Evolutionary conservation across 2,329 filamentous ascomycete species (phyloP), one percentile per base, ranked within the genome.

Genomic region (Capronia americana): DNA sequence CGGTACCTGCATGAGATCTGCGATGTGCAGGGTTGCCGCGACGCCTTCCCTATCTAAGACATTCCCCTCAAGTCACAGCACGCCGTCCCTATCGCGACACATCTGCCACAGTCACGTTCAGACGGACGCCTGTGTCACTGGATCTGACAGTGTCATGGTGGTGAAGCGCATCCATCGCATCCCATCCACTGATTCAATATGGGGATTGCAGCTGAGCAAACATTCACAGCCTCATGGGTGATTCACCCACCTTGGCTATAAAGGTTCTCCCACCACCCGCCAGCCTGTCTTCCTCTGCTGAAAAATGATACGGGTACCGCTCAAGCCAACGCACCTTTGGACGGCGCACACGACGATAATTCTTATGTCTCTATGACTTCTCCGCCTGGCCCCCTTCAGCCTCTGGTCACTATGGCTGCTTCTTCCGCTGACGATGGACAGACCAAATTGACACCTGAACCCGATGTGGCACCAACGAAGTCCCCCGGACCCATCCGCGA

Each of bases 1-100:
- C 38, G 24, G 53, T 57, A 32, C 41, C 53, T 58, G 61, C 28
- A 34, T 63, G 24, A 51, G 48, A 51, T 51, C 48, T 6, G 24
- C 48, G 26, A n/a, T 6, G 20, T 51, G 48, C n/a, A 51, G 23
- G 48, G 17, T 44, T n/a, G 0, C 17, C 17, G 2, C 8, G 38
- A 26, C 48, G 48, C 48, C 24, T 51, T 23, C 48, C 48, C 48
- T 17, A 14, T 51, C 14, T 17, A 11, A 51, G 48, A 51, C 48
- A 28, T 12, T 12, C n/a, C 12, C 17, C 44, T n/a, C 17, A 48
- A 3, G 1, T 2, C 6, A 48, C 5, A 14, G 12, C 46, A 41
- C 5, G 14, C 17, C 38, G 38, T n/a, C 14, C 4, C 4, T 17
- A 2, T 44, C 38, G 38, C 38, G 17, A 44, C 7, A 6, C 4